Evolutionary conservation across 2,329 filamentous ascomycete genomes (phyloP).

Genomic region (Hirsutella thompsonii): DNA sequence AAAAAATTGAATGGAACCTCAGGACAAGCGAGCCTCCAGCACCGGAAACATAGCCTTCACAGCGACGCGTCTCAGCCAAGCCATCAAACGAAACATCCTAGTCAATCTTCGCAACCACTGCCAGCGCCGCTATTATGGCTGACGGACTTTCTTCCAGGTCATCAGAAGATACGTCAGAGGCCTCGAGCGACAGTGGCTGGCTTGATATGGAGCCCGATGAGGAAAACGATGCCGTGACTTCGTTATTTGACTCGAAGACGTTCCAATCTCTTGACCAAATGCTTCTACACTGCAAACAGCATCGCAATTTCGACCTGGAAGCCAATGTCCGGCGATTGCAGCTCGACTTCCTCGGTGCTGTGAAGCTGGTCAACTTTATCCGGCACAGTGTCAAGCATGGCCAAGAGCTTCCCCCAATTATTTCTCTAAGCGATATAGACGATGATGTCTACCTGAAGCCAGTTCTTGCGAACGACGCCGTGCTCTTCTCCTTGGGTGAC

Average conservation of each 20-base stretch:
- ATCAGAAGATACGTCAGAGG: constrained; percentile 2
- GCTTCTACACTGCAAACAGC: constrained; percentile 55
- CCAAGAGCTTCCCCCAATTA: constrained; percentile 37
- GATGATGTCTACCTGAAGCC: constrained; percentile 75
- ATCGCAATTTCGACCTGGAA: constrained; percentile 54
- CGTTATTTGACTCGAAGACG: constrained; percentile 52
- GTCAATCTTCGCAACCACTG: too few species aligned
- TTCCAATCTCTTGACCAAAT: constrained; percentile 53
- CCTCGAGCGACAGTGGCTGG: constrained; percentile 34
- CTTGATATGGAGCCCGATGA: constrained; percentile 48
- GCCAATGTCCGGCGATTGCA: constrained; percentile 41
- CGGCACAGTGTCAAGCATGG: constrained; percentile 33
- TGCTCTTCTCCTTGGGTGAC: constrained; percentile 81
- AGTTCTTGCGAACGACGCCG: constrained; percentile 74
- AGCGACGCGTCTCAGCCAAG: too few species aligned
- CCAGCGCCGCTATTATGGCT: background rate
- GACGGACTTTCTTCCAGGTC: background rate
- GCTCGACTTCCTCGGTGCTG: constrained; percentile 60
- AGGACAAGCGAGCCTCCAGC: too few species aligned
- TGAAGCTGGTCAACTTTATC: constrained; percentile 65
- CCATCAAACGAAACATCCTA: too few species aligned
- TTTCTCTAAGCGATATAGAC: constrained; percentile 50
- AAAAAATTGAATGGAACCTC: too few species aligned
- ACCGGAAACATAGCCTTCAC: too few species aligned
- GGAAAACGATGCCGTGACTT: constrained; percentile 48